These are phyloP conservation scores for Alopecurus myosuroides DNA, from an alignment of 176 grass and related monocot species.

Conservation along the genomic window DNA sequence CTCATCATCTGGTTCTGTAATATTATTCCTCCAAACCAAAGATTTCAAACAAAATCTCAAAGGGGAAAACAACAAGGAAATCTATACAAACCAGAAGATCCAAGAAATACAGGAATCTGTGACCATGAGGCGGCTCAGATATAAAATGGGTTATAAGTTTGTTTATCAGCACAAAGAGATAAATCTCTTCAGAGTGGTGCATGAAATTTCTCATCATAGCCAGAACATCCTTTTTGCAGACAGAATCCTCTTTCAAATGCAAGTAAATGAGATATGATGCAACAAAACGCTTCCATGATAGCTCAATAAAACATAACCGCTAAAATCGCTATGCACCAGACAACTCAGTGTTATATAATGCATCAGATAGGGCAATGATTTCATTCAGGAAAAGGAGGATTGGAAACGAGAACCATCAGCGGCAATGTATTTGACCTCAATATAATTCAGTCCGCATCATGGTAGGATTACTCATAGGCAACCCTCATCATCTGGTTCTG, in stretches of 20 bases:
- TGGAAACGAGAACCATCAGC: slow-evolving; percentile 30
- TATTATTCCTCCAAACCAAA: too few species aligned
- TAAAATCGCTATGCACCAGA: not conserved
- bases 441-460: slow-evolving; percentile 48
- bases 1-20: slow-evolving; percentile 31
- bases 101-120: too few species aligned
- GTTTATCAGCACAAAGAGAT: slow-evolving; percentile 8
- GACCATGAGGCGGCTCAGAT: not conserved
- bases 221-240: slow-evolving; percentile 45
- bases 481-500: slow-evolving; percentile 37
- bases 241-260: slow-evolving; percentile 21
- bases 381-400: not conserved
- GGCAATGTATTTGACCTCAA: slow-evolving; percentile 43
- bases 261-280: not conserved
- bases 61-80: not conserved
- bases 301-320: not conserved
- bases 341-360: too few species aligned
- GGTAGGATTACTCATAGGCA: slow-evolving; percentile 15
- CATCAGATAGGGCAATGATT: not conserved
- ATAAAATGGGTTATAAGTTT: not conserved
- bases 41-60: not conserved
- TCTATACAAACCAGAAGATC: too few species aligned
- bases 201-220: slow-evolving; percentile 13
- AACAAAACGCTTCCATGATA: not conserved
- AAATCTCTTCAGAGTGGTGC: slow-evolving; percentile 14